Evolutionary conservation across 306 rosid genomes (phyloP).

Genomic region (Lupinus albus): DNA sequence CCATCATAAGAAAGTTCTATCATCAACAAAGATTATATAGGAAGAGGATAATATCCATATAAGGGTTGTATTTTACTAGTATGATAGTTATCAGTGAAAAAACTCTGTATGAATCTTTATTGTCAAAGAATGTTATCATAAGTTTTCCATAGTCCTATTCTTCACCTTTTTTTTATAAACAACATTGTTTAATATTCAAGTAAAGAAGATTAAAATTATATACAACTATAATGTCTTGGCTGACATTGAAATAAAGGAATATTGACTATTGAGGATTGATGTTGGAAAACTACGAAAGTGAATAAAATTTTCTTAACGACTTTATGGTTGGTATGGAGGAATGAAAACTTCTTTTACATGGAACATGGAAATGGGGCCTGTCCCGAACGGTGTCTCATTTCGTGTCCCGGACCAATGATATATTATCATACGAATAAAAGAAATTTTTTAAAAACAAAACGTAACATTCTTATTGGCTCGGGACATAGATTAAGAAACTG

Average conservation of each 20-base stretch:
- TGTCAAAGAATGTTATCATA: constrained; percentile 18
- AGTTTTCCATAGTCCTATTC: constrained; percentile 24
- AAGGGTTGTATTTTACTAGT: constrained; percentile 36
- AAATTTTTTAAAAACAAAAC: too few relatives aligned
- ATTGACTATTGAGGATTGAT: not conserved
- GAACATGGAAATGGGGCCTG: too few relatives aligned
- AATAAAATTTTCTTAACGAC: too few relatives aligned
- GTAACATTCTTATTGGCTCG: too few relatives aligned
- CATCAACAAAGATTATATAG: constrained; percentile 39
- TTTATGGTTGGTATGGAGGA: too few relatives aligned
- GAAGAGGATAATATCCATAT: constrained; percentile 76
- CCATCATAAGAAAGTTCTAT: constrained; percentile 56
- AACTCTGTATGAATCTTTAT: constrained; percentile 29
- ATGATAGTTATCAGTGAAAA: constrained; percentile 38
- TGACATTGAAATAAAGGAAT: not conserved
- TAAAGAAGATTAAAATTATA: not conserved
- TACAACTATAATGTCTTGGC: not conserved
- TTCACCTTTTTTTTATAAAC: not conserved
- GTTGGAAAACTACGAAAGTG: too few relatives aligned
- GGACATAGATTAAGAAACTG: too few relatives aligned
- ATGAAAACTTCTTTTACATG: too few relatives aligned
- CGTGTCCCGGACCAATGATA: too few relatives aligned
- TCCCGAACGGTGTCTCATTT: too few relatives aligned
- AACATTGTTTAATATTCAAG: not conserved
- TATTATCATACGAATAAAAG: too few relatives aligned